A percentile compares a stretch with the other conserved stretches of the same genome.
Evolutionary conservation across 306 rosid genomes (phyloP).

Genomic region (Trifolium fragiferum): DNA sequence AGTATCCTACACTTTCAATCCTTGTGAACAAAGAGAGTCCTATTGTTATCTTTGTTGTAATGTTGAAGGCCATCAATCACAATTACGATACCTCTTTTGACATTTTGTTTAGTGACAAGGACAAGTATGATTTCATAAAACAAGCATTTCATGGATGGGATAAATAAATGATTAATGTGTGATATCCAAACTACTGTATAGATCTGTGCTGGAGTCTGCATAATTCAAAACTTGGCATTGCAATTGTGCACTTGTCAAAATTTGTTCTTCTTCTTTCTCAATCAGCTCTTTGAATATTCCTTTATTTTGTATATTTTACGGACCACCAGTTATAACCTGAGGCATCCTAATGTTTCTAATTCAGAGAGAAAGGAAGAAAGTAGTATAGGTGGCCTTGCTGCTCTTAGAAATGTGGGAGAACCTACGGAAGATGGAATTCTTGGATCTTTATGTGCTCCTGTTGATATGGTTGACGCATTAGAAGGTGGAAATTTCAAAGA

Average conservation of each 20-base stretch:
- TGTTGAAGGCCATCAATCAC: constrained; percentile 15
- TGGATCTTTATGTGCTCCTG: constrained; percentile 79
- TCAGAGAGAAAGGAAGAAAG: constrained; percentile 62
- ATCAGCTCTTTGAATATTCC: background rate
- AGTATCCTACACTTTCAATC: constrained; percentile 4
- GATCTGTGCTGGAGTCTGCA: constrained; percentile 25
- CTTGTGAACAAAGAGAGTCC: background rate
- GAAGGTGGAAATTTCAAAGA: constrained; percentile 75
- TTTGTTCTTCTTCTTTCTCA: constrained; percentile 27
- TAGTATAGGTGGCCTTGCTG: constrained; percentile 55
- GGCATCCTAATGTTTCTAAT: constrained; percentile 47
- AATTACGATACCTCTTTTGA: constrained; percentile 25
- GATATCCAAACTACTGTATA: background rate
- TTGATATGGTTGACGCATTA: constrained; percentile 67
- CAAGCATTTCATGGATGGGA: background rate
- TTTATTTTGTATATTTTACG: constrained; percentile 32
- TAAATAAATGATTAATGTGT: constrained; percentile 24
- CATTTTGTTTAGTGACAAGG: constrained; percentile 12
- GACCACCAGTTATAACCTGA: constrained; percentile 29
- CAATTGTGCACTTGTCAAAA: constrained; percentile 1
- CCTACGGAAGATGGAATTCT: constrained; percentile 64
- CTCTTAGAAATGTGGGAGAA: constrained; percentile 67
- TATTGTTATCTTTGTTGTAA: constrained; percentile 1
- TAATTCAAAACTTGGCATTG: constrained; percentile 16
- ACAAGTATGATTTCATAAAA: constrained; percentile 21